Percentiles rank a stretch among this genome's conserved stretches.
These are phyloP conservation scores for Penicillium bovifimosum DNA, from an alignment of 495 filamentous ascomycete genomes.

Conservation along the genomic window DNA sequence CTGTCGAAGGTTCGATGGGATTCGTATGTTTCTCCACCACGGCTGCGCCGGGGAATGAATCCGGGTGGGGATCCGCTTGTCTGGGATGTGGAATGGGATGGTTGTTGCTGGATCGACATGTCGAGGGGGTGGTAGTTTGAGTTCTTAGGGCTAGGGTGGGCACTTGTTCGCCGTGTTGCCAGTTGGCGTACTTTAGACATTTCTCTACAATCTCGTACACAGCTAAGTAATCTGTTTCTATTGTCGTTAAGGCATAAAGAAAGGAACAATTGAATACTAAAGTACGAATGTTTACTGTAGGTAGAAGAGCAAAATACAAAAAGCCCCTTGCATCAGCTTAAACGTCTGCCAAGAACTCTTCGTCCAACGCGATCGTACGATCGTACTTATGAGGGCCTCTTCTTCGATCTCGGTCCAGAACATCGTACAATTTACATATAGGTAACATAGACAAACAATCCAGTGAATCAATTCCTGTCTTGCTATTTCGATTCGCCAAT, in stretches of 20 bases:
- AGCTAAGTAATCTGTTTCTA: not conserved
- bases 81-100: not conserved
- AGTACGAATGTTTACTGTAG: too few species aligned
- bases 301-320: too few species aligned
- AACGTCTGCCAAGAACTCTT: not conserved
- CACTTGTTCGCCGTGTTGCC: not conserved
- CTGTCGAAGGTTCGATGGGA: not conserved
- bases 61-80: not conserved
- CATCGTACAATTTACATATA: too few species aligned
- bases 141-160: not conserved
- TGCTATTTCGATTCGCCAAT: not conserved
- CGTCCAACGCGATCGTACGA: not conserved
- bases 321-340: conserved; percentile 1
- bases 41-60: not conserved
- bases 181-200: too few species aligned
- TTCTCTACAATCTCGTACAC: too few species aligned
- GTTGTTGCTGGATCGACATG: not conserved
- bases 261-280: too few species aligned
- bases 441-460: too few species aligned
- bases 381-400: not conserved
- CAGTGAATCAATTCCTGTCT: too few species aligned
- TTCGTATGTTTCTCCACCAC: not conserved
- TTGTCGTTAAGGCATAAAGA: too few species aligned
- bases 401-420: not conserved
- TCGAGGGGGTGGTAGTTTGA: not conserved